Conservation (phyloP, 139 green algal genomes). For the Chlorella sorokiniana region DNA sequence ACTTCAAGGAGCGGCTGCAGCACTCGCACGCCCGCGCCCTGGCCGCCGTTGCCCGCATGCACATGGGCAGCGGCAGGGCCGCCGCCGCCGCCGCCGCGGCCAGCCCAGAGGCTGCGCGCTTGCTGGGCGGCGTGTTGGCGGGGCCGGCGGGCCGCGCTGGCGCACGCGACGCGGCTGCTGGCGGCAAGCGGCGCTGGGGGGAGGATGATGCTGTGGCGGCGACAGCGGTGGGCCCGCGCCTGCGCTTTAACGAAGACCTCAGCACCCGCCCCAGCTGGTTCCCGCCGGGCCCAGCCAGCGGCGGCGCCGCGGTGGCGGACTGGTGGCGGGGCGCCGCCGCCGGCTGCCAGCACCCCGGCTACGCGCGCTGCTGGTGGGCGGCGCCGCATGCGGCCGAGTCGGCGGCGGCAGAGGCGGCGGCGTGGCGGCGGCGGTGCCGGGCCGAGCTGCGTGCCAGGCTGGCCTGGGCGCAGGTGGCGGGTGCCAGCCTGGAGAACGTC, state of each 20-base stretch:
- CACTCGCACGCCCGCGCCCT: slow-evolving; percentile 57
- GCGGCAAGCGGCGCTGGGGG: neutral
- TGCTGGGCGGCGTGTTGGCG: neutral
- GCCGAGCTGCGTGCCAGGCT: slow-evolving; percentile 19
- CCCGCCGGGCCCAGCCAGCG: slow-evolving; percentile 41
- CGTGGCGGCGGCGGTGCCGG: slow-evolving; percentile 8
- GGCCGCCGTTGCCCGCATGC: slow-evolving; percentile 14
- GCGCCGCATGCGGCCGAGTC: slow-evolving; percentile 40
- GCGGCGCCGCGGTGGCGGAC: slow-evolving; percentile 23
- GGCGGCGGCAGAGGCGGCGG: neutral
- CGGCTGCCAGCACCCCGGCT: slow-evolving; percentile 17
- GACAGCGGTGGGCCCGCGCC: neutral
- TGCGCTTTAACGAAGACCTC: slow-evolving; percentile 83
- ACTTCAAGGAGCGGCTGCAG: slow-evolving; percentile 76
- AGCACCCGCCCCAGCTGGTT: slow-evolving; percentile 67
- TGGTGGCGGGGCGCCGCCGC: slow-evolving; percentile 46
- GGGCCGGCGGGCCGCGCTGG: neutral
- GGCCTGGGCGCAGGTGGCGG: slow-evolving; percentile 41
- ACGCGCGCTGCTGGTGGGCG: slow-evolving; percentile 54
- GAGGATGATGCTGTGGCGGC: neutral
- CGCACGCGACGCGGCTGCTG: neutral
- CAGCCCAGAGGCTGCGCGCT: no score
- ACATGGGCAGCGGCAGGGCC: slow-evolving; percentile 27
- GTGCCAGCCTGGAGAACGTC: neutral
- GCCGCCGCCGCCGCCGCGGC: neutral